These are phyloP conservation scores for Hypoxylon sp. DNA, from an alignment of 2,329 filamentous ascomycete species.

Conservation along the genomic window DNA sequence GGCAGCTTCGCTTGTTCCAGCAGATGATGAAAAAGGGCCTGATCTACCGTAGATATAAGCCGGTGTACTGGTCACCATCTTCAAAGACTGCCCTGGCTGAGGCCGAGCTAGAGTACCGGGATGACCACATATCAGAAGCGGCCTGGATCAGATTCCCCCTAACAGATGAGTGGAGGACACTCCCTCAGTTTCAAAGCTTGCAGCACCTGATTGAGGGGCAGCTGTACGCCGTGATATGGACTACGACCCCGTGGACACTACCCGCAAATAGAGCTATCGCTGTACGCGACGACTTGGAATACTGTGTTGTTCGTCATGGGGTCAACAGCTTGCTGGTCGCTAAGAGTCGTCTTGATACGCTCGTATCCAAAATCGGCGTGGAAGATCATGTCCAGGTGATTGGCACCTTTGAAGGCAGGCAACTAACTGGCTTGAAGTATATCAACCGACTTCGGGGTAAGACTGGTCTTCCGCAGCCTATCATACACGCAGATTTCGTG, in stretches of 20 bases:
- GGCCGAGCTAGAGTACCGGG: constrained; percentile 86
- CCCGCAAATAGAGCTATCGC: constrained; percentile 93
- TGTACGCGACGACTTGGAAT: constrained; percentile 79
- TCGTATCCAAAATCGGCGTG: constrained; percentile 64
- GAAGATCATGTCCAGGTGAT: constrained; percentile 58
- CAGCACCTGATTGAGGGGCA: constrained; percentile 58
- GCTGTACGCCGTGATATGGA: constrained; percentile 93
- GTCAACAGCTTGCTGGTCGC: constrained; percentile 77
- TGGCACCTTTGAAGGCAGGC: constrained; percentile 70
- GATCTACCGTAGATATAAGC: constrained; percentile 83
- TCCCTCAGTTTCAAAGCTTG: constrained; percentile 55
- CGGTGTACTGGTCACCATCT: constrained; percentile 88
- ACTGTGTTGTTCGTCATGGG: constrained; percentile 73
- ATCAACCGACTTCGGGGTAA: constrained; percentile 75
- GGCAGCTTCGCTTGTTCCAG: constrained; percentile 80
- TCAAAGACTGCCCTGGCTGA: constrained; percentile 84
- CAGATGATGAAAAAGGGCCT: constrained; percentile 79
- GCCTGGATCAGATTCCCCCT: constrained; percentile 88
- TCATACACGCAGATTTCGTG: constrained; percentile 90
- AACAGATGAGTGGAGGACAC: constrained; percentile 56
- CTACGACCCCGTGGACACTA: constrained; percentile 97
- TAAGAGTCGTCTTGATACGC: constrained; percentile 73
- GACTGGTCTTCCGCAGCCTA: constrained; percentile 69
- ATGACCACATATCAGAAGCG: constrained; percentile 76
- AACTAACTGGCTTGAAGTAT: constrained; percentile 76